Evolutionary conservation across 1,139 yeast genomes (phyloP).

Genomic region (Diutina ranongensis): DNA sequence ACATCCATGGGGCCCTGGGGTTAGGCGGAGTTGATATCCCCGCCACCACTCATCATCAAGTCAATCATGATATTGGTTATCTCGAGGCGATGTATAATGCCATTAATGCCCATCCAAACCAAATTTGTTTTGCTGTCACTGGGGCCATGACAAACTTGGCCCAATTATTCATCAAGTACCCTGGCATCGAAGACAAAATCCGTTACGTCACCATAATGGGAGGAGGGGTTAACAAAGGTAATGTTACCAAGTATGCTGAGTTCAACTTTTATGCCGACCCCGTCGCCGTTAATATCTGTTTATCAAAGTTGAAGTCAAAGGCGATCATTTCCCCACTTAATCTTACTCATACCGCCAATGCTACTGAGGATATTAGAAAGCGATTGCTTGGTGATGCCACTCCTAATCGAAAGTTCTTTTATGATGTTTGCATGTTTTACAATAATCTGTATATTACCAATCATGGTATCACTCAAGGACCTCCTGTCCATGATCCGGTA

Average conservation of each 20-base stretch:
- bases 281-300: constrained; percentile 51
- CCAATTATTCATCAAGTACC: constrained; percentile 36
- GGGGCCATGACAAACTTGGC: constrained; percentile 71
- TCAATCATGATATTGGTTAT: constrained; percentile 29
- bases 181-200: constrained; percentile 36
- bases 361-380: constrained; percentile 34
- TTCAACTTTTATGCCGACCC: constrained; percentile 75
- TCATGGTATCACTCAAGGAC: constrained; percentile 43
- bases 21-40: constrained; percentile 42
- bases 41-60: constrained; percentile 20
- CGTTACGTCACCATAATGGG: constrained; percentile 62
- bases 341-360: constrained; percentile 59
- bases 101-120: constrained; percentile 27
- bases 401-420: constrained; percentile 39
- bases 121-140: constrained; percentile 50
- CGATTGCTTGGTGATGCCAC: constrained; percentile 22
- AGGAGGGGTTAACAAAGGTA: constrained; percentile 44
- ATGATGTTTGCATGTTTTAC: constrained; percentile 41
- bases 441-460: constrained; percentile 31
- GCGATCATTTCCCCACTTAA: constrained; percentile 55
- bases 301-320: constrained; percentile 33
- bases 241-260: constrained; percentile 50
- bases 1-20: constrained; percentile 67
- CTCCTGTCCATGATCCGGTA: constrained; percentile 77
- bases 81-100: constrained; percentile 48